These are phyloP conservation scores for Zizania palustris DNA, from an alignment of 202 grass and related monocot species.

Conservation along the genomic window DNA sequence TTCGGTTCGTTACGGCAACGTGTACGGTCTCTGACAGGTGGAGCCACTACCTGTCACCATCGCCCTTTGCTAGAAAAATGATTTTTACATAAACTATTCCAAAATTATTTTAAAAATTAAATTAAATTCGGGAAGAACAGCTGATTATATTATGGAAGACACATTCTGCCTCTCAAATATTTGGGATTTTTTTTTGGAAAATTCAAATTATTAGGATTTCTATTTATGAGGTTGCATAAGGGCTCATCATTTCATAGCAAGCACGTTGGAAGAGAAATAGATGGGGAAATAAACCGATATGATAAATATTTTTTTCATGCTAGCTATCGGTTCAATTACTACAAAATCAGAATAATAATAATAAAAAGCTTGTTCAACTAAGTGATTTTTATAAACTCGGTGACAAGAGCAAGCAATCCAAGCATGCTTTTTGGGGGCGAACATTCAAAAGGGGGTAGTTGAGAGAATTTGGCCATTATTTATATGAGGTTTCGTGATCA, in stretches of 20 bases:
- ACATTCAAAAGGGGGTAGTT: conserved; percentile 19
- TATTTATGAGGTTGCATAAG: not conserved
- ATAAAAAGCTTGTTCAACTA: too few relatives aligned
- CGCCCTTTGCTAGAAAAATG: not conserved
- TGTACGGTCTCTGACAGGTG: not conserved
- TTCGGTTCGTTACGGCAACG: conserved; percentile 42
- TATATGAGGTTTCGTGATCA: conserved; percentile 40
- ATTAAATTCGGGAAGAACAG: too few relatives aligned
- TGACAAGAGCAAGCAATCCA: not conserved
- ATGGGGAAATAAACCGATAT: too few relatives aligned
- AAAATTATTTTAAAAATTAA: not conserved
- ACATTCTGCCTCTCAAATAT: not conserved
- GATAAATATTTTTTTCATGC: too few relatives aligned
- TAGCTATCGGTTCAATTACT: too few relatives aligned
- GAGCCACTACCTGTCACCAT: not conserved
- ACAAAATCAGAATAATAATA: too few relatives aligned
- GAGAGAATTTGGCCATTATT: not conserved
- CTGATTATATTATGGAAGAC: not conserved
- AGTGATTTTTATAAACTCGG: too few relatives aligned
- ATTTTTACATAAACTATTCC: not conserved
- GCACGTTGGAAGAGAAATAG: not conserved
- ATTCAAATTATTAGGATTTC: not conserved
- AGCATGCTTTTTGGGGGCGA: conserved; percentile 28
- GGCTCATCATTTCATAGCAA: not conserved
- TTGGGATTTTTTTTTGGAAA: too few relatives aligned